These are phyloP conservation scores for Leccinum boreale DNA, from an alignment of 768 basidiomycete genomes.

Conservation along the genomic window DNA sequence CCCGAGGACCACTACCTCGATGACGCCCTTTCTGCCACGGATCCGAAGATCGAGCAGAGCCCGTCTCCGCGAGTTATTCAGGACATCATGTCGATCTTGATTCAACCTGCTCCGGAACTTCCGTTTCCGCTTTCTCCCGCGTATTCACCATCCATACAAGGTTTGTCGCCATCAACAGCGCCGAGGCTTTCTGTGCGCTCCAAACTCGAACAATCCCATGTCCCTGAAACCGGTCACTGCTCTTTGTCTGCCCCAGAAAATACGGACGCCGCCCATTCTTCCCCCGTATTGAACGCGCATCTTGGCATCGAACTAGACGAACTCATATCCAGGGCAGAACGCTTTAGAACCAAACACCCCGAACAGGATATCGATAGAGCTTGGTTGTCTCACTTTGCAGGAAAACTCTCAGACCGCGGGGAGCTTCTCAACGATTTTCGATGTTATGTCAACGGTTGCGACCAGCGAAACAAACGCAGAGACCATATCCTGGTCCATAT, in stretches of 20 bases:
- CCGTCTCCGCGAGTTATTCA: conserved; percentile 30
- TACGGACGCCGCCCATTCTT: conserved; percentile 15
- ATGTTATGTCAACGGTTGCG: conserved; percentile 66
- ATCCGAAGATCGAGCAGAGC: conserved; percentile 7
- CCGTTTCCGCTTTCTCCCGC: conserved; percentile 4
- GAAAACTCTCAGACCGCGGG: conserved; percentile 57
- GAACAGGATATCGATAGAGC: conserved; percentile 57
- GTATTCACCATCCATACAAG: not conserved
- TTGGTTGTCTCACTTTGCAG: conserved; percentile 68
- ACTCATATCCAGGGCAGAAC: conserved; percentile 52
- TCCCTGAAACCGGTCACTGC: not conserved
- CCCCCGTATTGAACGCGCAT: conserved; percentile 64
- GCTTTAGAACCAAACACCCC: conserved; percentile 52
- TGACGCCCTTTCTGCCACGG: not conserved
- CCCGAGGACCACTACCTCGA: not conserved
- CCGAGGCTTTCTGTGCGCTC: not conserved
- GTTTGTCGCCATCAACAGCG: not conserved
- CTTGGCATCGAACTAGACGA: conserved; percentile 53
- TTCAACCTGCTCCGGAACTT: conserved; percentile 14
- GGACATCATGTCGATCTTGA: conserved; percentile 31
- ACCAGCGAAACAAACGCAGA: conserved; percentile 65
- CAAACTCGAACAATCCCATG: not conserved
- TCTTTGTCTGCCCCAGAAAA: not conserved
- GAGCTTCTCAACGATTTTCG: conserved; percentile 58
- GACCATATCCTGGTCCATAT: conserved; percentile 77